Conservation (phyloP, 148 eudicot genomes). For the Spergularia bocconei region DNA sequence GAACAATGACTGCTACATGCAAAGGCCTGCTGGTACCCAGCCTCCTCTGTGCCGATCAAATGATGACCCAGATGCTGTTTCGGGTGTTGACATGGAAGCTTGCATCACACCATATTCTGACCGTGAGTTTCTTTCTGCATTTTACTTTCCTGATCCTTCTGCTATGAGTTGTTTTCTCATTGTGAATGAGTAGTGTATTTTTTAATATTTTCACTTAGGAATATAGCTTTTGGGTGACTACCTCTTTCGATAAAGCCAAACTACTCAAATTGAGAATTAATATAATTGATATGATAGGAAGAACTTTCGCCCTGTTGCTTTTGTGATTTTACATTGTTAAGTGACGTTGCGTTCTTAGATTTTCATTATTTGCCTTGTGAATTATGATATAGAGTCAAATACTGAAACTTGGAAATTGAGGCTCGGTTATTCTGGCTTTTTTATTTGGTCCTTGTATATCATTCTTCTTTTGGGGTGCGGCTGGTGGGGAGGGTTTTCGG, state of each 20-base stretch:
- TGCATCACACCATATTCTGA: slow-evolving; percentile 95
- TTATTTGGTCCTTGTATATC: too few species aligned
- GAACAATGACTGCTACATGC: slow-evolving; percentile 87
- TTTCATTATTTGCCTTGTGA: background rate
- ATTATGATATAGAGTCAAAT: background rate
- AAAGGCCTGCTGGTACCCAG: slow-evolving; percentile 75
- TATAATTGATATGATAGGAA: background rate
- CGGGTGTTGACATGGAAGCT: slow-evolving; percentile 84
- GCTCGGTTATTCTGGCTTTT: background rate
- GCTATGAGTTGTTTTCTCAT: background rate
- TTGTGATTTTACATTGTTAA: background rate
- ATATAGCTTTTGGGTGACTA: background rate
- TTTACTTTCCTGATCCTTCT: background rate
- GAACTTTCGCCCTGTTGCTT: background rate
- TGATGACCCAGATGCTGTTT: slow-evolving; percentile 88
- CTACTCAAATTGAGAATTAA: background rate
- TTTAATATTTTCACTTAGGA: background rate
- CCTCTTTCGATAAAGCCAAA: background rate
- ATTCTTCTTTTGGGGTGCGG: too few species aligned
- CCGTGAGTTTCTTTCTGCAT: slow-evolving; percentile 56
- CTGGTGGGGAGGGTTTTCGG: too few species aligned
- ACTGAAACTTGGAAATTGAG: background rate
- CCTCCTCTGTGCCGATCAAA: slow-evolving; percentile 89
- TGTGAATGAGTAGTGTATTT: background rate
- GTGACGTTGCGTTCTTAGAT: background rate